phyloP scores from a whole-genome alignment of 352 stramenopile species.

The Thalassiosira hispida region DNA sequence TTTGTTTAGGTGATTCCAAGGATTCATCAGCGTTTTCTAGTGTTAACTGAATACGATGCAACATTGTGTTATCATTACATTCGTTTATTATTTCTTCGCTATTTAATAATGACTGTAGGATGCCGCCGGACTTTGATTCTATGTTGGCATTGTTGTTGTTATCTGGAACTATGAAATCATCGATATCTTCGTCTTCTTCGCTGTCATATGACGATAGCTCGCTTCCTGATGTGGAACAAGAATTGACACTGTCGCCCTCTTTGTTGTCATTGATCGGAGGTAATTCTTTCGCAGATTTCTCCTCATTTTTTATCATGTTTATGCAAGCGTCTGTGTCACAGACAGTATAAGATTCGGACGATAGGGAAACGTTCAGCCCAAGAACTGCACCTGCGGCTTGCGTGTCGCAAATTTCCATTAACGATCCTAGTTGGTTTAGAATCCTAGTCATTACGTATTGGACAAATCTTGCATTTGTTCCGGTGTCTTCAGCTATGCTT shows the following conservation, averaged over 20 bases:
- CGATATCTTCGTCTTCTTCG: not conserved
- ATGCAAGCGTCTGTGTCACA: slow-evolving; percentile 21
- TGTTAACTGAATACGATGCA: not conserved
- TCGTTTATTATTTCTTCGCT: not conserved
- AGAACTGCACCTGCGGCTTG: slow-evolving; percentile 31
- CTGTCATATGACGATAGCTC: not conserved
- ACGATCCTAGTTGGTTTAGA: slow-evolving; percentile 33
- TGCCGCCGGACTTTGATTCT: not conserved
- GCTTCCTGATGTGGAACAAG: not conserved
- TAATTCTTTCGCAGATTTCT: not conserved
- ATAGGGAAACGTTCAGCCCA: slow-evolving; percentile 7
- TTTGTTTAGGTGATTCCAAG: not conserved
- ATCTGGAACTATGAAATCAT: not conserved
- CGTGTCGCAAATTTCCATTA: slow-evolving; percentile 43
- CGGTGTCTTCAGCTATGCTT: slow-evolving; percentile 30
- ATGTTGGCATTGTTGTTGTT: not conserved
- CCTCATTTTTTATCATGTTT: slow-evolving; percentile 26
- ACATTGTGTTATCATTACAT: not conserved
- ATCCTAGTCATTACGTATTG: slow-evolving; percentile 39
- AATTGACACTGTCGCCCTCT: not conserved
- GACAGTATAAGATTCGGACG: slow-evolving; percentile 15
- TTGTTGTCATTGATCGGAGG: not conserved
- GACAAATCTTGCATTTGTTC: slow-evolving; percentile 19
- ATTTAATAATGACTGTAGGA: slow-evolving; percentile 9
- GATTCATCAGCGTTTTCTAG: not conserved